Evolutionary conservation across 139 green algal genomes (phyloP).

Genomic region (Astrephomene gubernaculifera): DNA sequence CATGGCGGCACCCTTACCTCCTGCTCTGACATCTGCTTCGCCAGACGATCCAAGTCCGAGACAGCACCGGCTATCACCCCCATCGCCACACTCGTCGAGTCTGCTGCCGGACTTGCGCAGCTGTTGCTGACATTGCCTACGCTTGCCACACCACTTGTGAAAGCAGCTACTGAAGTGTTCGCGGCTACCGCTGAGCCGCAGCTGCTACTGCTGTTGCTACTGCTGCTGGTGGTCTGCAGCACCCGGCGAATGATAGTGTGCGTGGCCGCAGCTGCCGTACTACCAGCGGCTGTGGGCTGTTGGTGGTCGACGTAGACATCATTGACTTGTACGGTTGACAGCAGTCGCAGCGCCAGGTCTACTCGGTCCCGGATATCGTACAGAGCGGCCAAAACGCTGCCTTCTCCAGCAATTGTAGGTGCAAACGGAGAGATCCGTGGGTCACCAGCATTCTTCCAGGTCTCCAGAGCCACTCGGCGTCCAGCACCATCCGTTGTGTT

Average conservation of each 20-base stretch:
- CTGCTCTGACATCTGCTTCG: background rate
- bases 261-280: too few relatives aligned
- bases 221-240: too few relatives aligned
- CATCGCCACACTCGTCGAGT: background rate
- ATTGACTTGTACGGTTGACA: too few relatives aligned
- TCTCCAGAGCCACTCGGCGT: background rate
- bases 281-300: too few relatives aligned
- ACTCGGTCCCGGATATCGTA: background rate
- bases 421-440: background rate
- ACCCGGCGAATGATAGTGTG: too few relatives aligned
- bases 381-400: background rate
- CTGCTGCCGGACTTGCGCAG: background rate
- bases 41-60: background rate
- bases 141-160: background rate
- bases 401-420: background rate
- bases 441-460: background rate
- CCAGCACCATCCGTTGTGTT: background rate
- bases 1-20: background rate
- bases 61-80: constrained; percentile 10
- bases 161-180: too few relatives aligned
- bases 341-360: background rate
- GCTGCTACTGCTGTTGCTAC: too few relatives aligned
- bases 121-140: background rate
- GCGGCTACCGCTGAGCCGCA: too few relatives aligned
- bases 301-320: too few relatives aligned